These are phyloP conservation scores for Candida freyschussii DNA, from an alignment of 1,139 yeast species.

Conservation along the genomic window DNA sequence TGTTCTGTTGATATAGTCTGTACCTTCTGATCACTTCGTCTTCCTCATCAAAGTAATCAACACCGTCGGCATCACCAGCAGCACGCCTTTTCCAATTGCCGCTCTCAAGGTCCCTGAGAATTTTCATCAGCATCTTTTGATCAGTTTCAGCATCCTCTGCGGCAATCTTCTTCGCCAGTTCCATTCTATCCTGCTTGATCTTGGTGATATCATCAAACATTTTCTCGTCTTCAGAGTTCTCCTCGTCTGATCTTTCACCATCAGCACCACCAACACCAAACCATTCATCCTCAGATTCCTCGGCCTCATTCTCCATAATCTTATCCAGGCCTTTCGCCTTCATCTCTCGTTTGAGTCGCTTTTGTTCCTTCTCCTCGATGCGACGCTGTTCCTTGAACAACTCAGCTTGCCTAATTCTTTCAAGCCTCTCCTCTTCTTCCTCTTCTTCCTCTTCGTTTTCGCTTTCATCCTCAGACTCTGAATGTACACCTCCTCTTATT, in stretches of 20 bases:
- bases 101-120: conserved; percentile 75
- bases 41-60: conserved; percentile 48
- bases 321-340: conserved; percentile 29
- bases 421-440: conserved; percentile 13
- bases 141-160: conserved; percentile 69
- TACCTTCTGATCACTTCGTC: conserved; percentile 49
- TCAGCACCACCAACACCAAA: conserved; percentile 83
- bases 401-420: conserved; percentile 22
- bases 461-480: conserved; percentile 14
- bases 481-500: conserved; percentile 9
- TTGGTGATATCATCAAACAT: conserved; percentile 75
- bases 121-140: conserved; percentile 62
- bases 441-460: conserved; percentile 18
- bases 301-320: conserved; percentile 61
- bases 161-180: conserved; percentile 55
- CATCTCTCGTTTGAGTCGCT: conserved; percentile 36
- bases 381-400: conserved; percentile 22
- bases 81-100: conserved; percentile 72
- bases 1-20: conserved; percentile 44
- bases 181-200: conserved; percentile 54
- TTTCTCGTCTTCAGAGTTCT: conserved; percentile 72
- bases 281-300: conserved; percentile 96
- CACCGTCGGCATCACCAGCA: conserved; percentile 55
- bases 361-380: conserved; percentile 36
- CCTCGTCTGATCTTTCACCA: conserved; percentile 62